These are phyloP conservation scores for Alternaria gansuensis DNA, from an alignment of 2,329 filamentous ascomycete species.

Conservation along the genomic window DNA sequence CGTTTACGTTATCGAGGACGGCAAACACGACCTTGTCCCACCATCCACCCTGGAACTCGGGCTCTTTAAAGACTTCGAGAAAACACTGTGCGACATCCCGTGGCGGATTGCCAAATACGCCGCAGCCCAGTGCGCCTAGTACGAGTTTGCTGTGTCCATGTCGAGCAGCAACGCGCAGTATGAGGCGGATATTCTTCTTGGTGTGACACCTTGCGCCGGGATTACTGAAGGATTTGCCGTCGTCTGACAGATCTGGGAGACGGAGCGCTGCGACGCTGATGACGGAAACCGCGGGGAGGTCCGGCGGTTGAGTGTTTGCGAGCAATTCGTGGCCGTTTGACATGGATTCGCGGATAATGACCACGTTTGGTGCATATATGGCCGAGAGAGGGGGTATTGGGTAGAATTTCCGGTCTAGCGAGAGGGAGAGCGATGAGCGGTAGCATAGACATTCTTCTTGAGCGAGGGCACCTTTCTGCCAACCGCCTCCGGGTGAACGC, in stretches of 20 bases:
- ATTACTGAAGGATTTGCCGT: conserved; percentile 29
- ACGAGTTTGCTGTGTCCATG: conserved; percentile 68
- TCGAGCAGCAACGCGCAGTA: conserved; percentile 67
- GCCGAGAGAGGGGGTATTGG: conserved; percentile 61
- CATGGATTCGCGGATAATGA: conserved; percentile 65
- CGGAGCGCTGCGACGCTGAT: conserved; percentile 68
- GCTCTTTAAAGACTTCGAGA: conserved; percentile 66
- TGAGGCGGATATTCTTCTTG: conserved; percentile 70
- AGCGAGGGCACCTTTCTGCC: conserved; percentile 67
- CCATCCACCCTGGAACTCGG: conserved; percentile 70
- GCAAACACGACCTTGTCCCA: conserved; percentile 73
- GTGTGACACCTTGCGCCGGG: conserved; percentile 61
- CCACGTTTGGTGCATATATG: conserved; percentile 68
- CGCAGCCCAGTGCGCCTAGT: conserved; percentile 74
- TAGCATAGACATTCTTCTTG: conserved; percentile 77
- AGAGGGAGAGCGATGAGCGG: conserved; percentile 64
- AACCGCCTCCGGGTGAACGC: conserved; percentile 68
- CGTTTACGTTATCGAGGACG: conserved; percentile 57
- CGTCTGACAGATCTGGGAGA: conserved; percentile 48
- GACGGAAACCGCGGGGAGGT: conserved; percentile 64
- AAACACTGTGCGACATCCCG: conserved; percentile 70
- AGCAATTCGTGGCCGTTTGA: conserved; percentile 60
- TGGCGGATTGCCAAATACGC: conserved; percentile 70
- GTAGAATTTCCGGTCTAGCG: conserved; percentile 61
- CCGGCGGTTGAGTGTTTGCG: conserved; percentile 38